phyloP scores from a whole-genome alignment of 2,329 filamentous ascomycete species.

The Fusarium stilboides region DNA sequence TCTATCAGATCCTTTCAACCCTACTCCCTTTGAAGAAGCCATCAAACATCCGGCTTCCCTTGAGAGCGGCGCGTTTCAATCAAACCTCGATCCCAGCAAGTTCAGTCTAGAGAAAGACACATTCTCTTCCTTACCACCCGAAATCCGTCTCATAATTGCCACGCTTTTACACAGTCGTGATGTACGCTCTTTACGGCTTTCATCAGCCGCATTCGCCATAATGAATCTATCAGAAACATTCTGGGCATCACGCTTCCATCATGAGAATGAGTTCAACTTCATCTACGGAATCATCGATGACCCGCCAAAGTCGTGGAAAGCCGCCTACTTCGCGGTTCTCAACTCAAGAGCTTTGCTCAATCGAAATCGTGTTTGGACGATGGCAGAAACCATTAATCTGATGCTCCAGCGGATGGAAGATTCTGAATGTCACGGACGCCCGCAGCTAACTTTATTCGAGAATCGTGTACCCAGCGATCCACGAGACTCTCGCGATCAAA shows the following conservation, averaged over 20 bases:
- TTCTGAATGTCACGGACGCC: slow-evolving; percentile 1
- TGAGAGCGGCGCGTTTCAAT: slow-evolving; percentile 11
- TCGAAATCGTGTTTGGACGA: slow-evolving; percentile 22
- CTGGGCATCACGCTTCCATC: slow-evolving; percentile 33
- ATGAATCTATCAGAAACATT: slow-evolving; percentile 26
- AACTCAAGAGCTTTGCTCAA: slow-evolving; percentile 22
- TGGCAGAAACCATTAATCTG: not conserved
- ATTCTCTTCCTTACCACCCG: slow-evolving; percentile 24
- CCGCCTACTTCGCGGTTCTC: slow-evolving; percentile 5
- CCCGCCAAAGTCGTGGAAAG: slow-evolving; percentile 26
- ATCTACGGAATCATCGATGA: slow-evolving; percentile 13
- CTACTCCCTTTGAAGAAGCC: not conserved
- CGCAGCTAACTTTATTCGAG: slow-evolving; percentile 21
- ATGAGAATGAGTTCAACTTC: slow-evolving; percentile 22
- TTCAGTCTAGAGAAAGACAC: slow-evolving; percentile 4
- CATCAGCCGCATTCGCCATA: slow-evolving; percentile 27
- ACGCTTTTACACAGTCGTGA: slow-evolving; percentile 15
- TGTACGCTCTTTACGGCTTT: slow-evolving; percentile 29
- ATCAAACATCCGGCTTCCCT: slow-evolving; percentile 6
- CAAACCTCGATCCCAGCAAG: not conserved
- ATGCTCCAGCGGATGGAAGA: rapidly evolving
- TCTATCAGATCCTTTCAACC: slow-evolving; percentile 15
- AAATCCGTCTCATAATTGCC: slow-evolving; percentile 28
- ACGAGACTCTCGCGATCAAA: no score
- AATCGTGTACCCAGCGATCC: no score